These are phyloP conservation scores for Heterobasidion occidentale DNA, from an alignment of 1,284 basidiomycete genomes.

Conservation along the genomic window DNA sequence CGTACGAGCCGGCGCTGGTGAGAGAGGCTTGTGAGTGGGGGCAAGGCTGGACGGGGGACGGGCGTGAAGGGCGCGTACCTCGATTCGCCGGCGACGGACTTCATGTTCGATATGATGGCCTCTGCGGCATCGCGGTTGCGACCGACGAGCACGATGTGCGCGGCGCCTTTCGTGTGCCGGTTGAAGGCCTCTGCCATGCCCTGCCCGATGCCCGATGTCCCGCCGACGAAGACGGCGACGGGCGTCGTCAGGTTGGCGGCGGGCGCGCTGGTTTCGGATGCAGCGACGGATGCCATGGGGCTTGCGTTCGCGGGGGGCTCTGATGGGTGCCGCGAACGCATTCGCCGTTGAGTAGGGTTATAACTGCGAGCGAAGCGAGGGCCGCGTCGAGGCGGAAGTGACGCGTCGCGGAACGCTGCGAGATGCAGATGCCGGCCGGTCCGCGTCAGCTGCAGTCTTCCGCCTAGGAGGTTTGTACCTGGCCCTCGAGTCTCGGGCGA, in stretches of 20 bases:
- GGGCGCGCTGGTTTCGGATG: neutral
- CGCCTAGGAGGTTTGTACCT: no score
- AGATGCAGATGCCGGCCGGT: no score
- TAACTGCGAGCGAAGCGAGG: no score
- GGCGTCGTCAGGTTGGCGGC: constrained; percentile 10
- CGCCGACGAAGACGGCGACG: constrained; percentile 28
- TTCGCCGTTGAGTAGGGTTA: no score
- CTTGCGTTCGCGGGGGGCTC: neutral
- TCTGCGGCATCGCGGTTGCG: constrained; percentile 27
- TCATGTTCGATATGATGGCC: constrained; percentile 20
- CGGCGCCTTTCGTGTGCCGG: constrained; percentile 22
- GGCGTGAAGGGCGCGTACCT: neutral
- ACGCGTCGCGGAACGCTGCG: no score
- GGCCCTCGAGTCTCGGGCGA: no score
- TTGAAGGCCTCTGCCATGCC: constrained; percentile 23
- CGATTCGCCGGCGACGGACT: constrained; percentile 3
- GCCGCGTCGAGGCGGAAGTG: no score
- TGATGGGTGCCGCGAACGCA: no score
- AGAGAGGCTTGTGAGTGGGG: neutral
- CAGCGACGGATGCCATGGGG: neutral
- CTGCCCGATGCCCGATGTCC: constrained; percentile 28
- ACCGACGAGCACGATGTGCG: constrained; percentile 27
- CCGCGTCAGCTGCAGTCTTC: no score
- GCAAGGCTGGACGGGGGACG: neutral
- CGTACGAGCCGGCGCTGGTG: neutral